phyloP scores from a whole-genome alignment of 2,329 filamentous ascomycete species.

The Fusarium newnesense region DNA sequence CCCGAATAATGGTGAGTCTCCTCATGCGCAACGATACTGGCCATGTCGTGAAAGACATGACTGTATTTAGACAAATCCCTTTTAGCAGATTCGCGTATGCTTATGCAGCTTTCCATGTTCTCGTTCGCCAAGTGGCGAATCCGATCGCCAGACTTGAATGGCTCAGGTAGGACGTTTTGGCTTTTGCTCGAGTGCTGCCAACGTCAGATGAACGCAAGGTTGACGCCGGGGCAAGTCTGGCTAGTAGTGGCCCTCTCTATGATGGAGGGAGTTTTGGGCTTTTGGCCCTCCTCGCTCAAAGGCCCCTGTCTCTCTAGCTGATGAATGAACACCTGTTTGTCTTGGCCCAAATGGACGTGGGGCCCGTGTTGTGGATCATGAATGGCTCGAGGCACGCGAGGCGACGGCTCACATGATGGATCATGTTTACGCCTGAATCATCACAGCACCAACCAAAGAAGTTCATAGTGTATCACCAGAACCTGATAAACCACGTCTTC shows the following conservation, averaged over 20 bases:
- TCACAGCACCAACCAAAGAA: slow-evolving; percentile 18
- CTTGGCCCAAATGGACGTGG: neutral
- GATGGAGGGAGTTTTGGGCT: neutral
- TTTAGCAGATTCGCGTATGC: slow-evolving; percentile 4
- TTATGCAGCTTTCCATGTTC: slow-evolving; percentile 29
- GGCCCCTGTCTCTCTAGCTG: neutral
- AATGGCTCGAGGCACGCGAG: slow-evolving; percentile 32
- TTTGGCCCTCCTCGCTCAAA: neutral
- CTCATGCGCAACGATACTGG: slow-evolving; percentile 6
- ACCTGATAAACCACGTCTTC: neutral
- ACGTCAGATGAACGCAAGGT: slow-evolving; percentile 36
- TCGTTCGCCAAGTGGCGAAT: slow-evolving; percentile 7
- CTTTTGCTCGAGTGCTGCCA: neutral
- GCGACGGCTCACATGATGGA: slow-evolving; percentile 40
- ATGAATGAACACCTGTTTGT: slow-evolving; percentile 1
- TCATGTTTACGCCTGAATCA: slow-evolving; percentile 32
- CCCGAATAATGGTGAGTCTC: neutral
- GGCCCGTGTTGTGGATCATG: slow-evolving; percentile 10
- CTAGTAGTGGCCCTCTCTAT: neutral
- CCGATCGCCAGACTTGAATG: neutral
- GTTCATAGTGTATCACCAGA: neutral
- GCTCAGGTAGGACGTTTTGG: slow-evolving; percentile 1
- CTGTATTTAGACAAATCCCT: slow-evolving; percentile 6
- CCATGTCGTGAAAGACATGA: slow-evolving; percentile 3
- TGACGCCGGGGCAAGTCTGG: slow-evolving; percentile 15